Base-by-base conservation (phyloP, 306 rosid genomes). In the Cyclanthera cordifolia region DNA sequence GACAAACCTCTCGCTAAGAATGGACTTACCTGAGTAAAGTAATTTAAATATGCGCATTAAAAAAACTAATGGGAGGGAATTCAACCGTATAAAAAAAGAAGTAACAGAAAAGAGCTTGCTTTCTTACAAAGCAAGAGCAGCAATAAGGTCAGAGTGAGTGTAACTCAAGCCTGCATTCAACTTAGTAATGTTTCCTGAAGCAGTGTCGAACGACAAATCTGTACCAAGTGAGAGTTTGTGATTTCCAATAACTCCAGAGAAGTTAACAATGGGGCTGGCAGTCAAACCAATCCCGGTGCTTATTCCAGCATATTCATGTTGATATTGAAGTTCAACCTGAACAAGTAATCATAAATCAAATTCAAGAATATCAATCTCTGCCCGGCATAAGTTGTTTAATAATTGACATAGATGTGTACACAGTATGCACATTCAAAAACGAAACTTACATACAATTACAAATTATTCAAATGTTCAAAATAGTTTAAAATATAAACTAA, bases 291-390 rank as follows among this genome's bases (percentile, higher is more conserved):
- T 78, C 78, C 96, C 81, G 5, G 95, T 86, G 80, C 82, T 89
- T 70, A 93, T 86, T 67, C 98, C 98, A 59, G 91, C 98, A 81
- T 87, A 84, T 73, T 93, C 96, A 53, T 93, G 96, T 64, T 73
- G 89, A 75, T 93, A 93, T 76, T 87, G 96, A 37, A 93, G 95
- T 32, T 93, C 96, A 54, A 89, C 89, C 98, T 93, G 78, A 82
- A 27, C 13, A 45, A 24, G 54, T 24, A 23, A 66, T 66, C 24
- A 66, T 24, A 66, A 39, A 64, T 14, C 70, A 43, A 20, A 43
- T 43, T 14, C 51, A 20, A 39, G 13, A 64, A 23, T 13, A 13
- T 19, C 48, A 39, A 41, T 21, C 2, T 21, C 30, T 64, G 52
- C 28, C 34, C 50, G 5, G 16, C 6, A 1, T 8, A 32, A 32